These are phyloP conservation scores for Apiospora aurea DNA, from an alignment of 2,329 filamentous ascomycete genomes.

Conservation along the genomic window DNA sequence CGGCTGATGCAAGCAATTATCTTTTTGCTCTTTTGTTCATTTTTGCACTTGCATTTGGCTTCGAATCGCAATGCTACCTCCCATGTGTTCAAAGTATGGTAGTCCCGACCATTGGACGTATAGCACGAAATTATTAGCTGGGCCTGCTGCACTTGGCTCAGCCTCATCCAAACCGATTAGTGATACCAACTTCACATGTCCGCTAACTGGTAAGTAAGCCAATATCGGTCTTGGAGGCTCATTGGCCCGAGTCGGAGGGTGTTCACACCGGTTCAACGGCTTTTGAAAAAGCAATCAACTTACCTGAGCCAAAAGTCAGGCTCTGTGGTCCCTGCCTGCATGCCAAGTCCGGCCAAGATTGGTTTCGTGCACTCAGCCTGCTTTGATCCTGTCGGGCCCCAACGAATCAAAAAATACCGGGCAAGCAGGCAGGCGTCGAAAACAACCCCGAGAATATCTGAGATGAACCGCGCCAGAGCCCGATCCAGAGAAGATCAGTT, in stretches of 20 bases:
- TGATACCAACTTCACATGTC: background rate
- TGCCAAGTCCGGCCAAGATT: background rate
- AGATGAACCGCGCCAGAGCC: background rate
- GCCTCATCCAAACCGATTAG: background rate
- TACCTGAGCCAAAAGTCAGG: background rate
- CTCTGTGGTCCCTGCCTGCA: background rate
- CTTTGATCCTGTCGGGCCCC: background rate
- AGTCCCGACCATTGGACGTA: no score
- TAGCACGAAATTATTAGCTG: no score
- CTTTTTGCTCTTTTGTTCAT: no score
- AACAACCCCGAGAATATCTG: background rate
- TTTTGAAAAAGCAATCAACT: background rate
- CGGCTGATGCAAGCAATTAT: constrained; percentile 38
- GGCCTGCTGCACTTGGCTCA: background rate
- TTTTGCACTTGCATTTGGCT: no score
- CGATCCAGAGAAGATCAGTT: background rate
- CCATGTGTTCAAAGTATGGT: no score
- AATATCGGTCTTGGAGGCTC: no score
- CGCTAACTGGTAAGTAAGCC: no score
- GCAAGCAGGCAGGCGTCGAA: background rate
- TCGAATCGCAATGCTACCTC: no score
- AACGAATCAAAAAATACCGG: background rate
- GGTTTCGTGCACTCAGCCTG: background rate
- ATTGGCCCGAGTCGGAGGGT: background rate
- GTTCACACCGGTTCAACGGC: background rate